Base-by-base conservation (phyloP, 306 rosid genomes). In the Quercus bicolor region DNA sequence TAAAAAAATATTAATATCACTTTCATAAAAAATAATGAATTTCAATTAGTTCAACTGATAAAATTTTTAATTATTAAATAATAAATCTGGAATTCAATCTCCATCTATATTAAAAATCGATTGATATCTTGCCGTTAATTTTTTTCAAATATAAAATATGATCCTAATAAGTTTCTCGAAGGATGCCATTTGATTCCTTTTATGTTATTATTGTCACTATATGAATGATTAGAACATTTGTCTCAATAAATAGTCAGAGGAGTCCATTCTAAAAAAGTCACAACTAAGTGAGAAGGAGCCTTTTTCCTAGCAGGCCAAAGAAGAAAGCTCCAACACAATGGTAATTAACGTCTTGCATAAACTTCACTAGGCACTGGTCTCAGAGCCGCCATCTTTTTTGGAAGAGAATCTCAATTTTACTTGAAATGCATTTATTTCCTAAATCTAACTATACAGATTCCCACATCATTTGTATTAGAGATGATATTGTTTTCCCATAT, bases 41-140 rank as follows among this genome's bases (percentile, higher is more conserved):
- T 34, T 5, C 0, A 34, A 0, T 34, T 34, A 34, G 0, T 0
- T 34, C 2, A 34, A 34, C 0, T 6, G 2, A 0, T 40, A 40
- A 7, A 8, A 0, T 2, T 0, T 40, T 1, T 8, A 0, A 40
- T 8, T 0, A 0, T 40, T 7, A 0, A 40, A 40, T 37, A 37
- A 37, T 0, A 37, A 2, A 6, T 37, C 0, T 6, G 0, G 0
- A 2, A 0, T 37, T 37, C 2, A 37, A 37, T 37, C 2, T 0
- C 0, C 0, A 0, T 0, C 0, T 40, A 40, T 0, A 40, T 11
- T 0, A 40, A 40, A 40, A n/a, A 20, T 0, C 0, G 14, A 57
- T 10, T 7, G 2, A 4, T 11, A 1, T 57, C 2, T 21, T 7
- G 23, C 12, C 0, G 8, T 1, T 40, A 40, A 40, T 12, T 40